Conservation (phyloP, 2,329 filamentous ascomycete genomes). For the Cercospora beticola region DNA sequence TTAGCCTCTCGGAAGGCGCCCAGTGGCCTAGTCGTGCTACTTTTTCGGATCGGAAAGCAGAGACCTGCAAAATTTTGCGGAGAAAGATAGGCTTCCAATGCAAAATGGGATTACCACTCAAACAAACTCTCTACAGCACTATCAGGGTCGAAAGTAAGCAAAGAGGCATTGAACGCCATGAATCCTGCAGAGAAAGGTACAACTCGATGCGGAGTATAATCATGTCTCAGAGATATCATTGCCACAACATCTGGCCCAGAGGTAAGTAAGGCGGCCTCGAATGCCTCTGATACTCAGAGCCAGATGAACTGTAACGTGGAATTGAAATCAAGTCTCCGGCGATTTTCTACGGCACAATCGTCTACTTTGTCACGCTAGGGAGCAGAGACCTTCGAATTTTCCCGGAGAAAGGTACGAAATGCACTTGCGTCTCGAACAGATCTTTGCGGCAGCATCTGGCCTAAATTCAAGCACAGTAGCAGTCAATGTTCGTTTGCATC, state of each 20-base stretch:
- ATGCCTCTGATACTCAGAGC: neutral
- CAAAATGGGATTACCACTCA: neutral
- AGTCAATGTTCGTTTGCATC: neutral
- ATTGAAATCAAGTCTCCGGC: neutral
- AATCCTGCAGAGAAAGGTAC: neutral
- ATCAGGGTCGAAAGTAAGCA: neutral
- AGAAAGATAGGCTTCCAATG: neutral
- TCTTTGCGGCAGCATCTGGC: neutral
- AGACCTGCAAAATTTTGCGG: neutral
- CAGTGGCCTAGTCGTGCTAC: neutral
- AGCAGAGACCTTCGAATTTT: neutral
- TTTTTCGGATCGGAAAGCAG: neutral
- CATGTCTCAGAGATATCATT: neutral
- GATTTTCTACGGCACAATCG: neutral
- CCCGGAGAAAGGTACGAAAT: neutral
- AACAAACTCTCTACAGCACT: neutral
- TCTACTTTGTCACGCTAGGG: neutral
- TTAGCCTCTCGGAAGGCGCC: too few species aligned
- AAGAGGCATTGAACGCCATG: neutral
- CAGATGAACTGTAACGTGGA: neutral
- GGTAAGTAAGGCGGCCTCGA: neutral
- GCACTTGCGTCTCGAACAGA: neutral
- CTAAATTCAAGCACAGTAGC: neutral
- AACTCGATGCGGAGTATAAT: neutral
- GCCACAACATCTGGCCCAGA: neutral